These are phyloP conservation scores for Coniella lustricola DNA, from an alignment of 2,329 filamentous ascomycete genomes.

Conservation along the genomic window DNA sequence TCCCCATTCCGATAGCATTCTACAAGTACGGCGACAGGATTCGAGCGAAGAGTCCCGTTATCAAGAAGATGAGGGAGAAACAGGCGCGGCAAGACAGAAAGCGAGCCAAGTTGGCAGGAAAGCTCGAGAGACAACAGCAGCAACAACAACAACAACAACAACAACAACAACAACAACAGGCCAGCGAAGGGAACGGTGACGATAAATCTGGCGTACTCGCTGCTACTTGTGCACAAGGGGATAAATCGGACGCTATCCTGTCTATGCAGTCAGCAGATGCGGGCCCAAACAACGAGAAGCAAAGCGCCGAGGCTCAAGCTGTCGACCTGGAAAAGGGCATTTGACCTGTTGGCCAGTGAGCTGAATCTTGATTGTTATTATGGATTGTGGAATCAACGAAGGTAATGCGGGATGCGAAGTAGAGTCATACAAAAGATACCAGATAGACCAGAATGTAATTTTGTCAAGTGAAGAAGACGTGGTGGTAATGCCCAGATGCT, in stretches of 20 bases:
- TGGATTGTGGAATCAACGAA: no score
- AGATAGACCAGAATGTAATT: no score
- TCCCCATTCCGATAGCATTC: conserved; percentile 71
- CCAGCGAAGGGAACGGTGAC: neutral
- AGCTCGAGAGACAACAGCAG: conserved; percentile 16
- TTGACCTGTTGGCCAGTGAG: neutral
- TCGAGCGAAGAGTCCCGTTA: conserved; percentile 38
- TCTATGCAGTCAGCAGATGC: neutral
- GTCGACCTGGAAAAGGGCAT: conserved; percentile 14
- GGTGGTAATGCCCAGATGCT: no score
- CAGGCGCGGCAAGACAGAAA: conserved; percentile 28
- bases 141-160: conserved; percentile 3
- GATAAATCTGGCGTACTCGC: neutral
- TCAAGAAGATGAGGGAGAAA: conserved; percentile 35
- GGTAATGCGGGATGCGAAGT: no score
- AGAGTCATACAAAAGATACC: no score
- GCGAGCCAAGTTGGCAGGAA: conserved; percentile 18
- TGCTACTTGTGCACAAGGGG: neutral
- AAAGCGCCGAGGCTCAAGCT: neutral
- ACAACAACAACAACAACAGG: neutral
- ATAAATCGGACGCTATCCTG: neutral
- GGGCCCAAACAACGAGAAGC: neutral
- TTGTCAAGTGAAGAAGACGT: no score
- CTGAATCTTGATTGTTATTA: neutral
- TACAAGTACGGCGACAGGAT: conserved; percentile 50